A percentile compares a stretch with the other conserved stretches of the same genome.
Conservation (phyloP, 441 rosid genomes). For the Biscutella laevigata region DNA sequence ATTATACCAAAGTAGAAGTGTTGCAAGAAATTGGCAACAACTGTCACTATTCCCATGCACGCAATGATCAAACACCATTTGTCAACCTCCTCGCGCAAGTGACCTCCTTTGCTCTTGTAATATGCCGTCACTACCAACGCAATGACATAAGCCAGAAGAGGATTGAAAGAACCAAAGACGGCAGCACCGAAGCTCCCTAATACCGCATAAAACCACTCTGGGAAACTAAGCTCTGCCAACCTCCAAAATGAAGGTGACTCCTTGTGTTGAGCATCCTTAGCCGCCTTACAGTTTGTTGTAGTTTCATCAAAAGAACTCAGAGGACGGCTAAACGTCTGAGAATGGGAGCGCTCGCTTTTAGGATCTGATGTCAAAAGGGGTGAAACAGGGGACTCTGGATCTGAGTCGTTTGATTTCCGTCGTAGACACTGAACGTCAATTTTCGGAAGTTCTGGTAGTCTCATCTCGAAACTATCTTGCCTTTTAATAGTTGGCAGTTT, state of each 20-base stretch:
- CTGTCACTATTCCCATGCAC: constrained; percentile 94
- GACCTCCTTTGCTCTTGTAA: constrained; percentile 38
- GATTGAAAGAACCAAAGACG: constrained; percentile 95
- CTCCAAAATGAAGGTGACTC: constrained; percentile 89
- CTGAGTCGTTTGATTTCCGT: constrained; percentile 65
- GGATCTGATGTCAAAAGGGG: constrained; percentile 97
- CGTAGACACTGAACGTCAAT: constrained; percentile 61
- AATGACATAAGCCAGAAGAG: constrained; percentile 91
- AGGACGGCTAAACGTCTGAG: constrained; percentile 94
- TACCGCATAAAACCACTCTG: constrained; percentile 97
- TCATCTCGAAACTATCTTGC: constrained; percentile 93
- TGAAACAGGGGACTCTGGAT: constrained; percentile 94
- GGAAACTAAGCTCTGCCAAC: constrained; percentile 80
- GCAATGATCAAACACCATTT: constrained; percentile 96
- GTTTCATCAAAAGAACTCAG: constrained; percentile 58
- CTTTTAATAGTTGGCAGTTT: constrained; percentile 73
- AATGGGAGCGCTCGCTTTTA: constrained; percentile 91
- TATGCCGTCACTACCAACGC: constrained; percentile 75
- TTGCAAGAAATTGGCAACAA: constrained; percentile 91
- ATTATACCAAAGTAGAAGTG: constrained; percentile 97
- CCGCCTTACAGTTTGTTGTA: constrained; percentile 37
- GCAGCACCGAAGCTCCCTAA: constrained; percentile 97
- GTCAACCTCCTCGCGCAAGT: constrained; percentile 60
- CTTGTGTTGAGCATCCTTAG: constrained; percentile 38
- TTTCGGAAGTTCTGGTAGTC: constrained; percentile 83